These are phyloP conservation scores for Torulaspora indica DNA, from an alignment of 805 yeast species.

Conservation along the genomic window DNA sequence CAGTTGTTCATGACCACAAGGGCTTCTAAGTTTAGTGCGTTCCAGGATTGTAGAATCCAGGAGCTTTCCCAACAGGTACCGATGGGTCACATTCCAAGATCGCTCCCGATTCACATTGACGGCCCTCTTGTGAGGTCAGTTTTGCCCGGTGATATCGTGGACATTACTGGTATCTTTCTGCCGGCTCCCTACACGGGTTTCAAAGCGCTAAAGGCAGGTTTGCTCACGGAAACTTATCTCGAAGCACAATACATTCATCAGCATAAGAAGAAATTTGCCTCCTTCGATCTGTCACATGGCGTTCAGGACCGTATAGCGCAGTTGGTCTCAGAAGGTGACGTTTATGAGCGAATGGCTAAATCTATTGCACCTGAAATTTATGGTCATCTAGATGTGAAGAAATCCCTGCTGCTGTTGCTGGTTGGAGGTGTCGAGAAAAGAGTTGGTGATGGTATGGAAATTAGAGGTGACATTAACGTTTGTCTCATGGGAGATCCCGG, in stretches of 20 bases:
- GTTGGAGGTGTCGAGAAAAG: slow-evolving; percentile 96
- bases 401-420: slow-evolving; percentile 74
- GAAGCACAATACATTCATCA: slow-evolving; percentile 83
- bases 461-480: slow-evolving; percentile 94
- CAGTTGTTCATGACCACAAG: slow-evolving; percentile 88
- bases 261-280: slow-evolving; percentile 82
- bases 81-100: slow-evolving; percentile 93
- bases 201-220: slow-evolving; percentile 86
- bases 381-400: slow-evolving; percentile 91
- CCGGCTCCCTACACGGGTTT: slow-evolving; percentile 97
- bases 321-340: slow-evolving; percentile 58
- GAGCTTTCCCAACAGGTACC: slow-evolving; percentile 96
- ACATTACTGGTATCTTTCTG: slow-evolving; percentile 84
- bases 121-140: slow-evolving; percentile 84
- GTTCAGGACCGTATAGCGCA: slow-evolving; percentile 51
- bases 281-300: slow-evolving; percentile 52
- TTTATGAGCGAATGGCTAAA: slow-evolving; percentile 72
- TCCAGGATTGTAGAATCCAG: slow-evolving; percentile 93
- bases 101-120: slow-evolving; percentile 78
- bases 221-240: slow-evolving; percentile 87
- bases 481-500: slow-evolving; percentile 99
- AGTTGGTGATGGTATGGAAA: slow-evolving; percentile 93
- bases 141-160: slow-evolving; percentile 94
- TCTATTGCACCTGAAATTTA: slow-evolving; percentile 97
- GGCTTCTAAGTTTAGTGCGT: slow-evolving; percentile 91